These are phyloP conservation scores for Endocalyx cinctus DNA, from an alignment of 2,329 filamentous ascomycete species.

Conservation along the genomic window DNA sequence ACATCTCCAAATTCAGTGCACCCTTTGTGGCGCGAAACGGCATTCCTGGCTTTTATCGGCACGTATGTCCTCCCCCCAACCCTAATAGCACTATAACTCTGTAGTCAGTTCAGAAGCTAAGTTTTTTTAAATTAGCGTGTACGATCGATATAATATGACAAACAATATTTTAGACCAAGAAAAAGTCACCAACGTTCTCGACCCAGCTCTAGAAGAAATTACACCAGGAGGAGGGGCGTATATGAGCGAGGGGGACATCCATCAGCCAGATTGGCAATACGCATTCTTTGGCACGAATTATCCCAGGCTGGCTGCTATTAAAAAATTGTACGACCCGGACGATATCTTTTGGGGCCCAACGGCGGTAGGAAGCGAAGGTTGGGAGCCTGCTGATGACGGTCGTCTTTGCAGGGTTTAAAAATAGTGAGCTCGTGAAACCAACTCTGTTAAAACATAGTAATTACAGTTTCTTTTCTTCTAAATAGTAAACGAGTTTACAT, in stretches of 20 bases:
- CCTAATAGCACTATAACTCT: too few species aligned
- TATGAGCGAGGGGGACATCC: conserved; percentile 37
- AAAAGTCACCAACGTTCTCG: conserved; percentile 21
- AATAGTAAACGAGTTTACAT: too few species aligned
- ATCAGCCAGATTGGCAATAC: conserved; percentile 25
- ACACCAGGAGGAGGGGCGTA: conserved; percentile 22
- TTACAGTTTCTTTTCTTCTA: too few species aligned
- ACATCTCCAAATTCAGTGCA: conserved; percentile 24
- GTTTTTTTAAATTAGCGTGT: conserved; percentile 5
- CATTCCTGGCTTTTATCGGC: conserved; percentile 23
- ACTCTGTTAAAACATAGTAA: too few species aligned
- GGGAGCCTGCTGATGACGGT: conserved; percentile 32
- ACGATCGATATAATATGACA: conserved; percentile 1
- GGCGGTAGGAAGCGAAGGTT: conserved; percentile 38
- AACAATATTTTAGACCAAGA: conserved; percentile 14
- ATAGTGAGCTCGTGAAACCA: too few species aligned
- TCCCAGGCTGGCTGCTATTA: conserved; percentile 28
- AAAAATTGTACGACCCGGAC: conserved; percentile 36
- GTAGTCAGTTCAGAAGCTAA: neutral
- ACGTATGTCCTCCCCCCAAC: conserved; percentile 12
- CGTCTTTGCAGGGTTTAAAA: conserved; percentile 36
- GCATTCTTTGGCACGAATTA: conserved; percentile 33
- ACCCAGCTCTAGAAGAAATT: conserved; percentile 15
- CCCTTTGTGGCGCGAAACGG: conserved; percentile 27
- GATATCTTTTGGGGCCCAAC: conserved; percentile 34